A percentile compares a stretch with the other conserved stretches of the same genome.
phyloP scores from a whole-genome alignment of 176 grass and related monocot genomes.

The Oryza coarctata region DNA sequence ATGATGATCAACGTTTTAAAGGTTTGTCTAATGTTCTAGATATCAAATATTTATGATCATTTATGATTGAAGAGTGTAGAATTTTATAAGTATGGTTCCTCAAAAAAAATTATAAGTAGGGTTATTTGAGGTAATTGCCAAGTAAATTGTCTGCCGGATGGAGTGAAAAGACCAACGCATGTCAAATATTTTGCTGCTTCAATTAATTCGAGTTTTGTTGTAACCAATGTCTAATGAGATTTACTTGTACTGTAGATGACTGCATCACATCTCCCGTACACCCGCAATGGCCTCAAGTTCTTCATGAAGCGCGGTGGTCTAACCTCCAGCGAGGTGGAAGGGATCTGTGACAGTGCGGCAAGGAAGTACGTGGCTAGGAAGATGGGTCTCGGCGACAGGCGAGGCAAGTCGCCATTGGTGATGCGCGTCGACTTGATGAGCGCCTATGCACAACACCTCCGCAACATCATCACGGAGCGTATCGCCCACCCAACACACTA shows the following conservation, averaged over 20 bases:
- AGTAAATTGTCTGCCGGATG: too few relatives aligned
- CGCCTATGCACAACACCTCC: conserved; percentile 69
- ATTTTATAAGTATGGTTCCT: too few relatives aligned
- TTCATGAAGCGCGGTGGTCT: conserved; percentile 72
- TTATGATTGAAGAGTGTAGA: too few relatives aligned
- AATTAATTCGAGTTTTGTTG: background rate
- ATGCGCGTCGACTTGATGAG: conserved; percentile 69
- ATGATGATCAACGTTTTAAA: too few relatives aligned
- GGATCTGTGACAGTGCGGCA: conserved; percentile 65
- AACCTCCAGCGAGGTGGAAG: conserved; percentile 50
- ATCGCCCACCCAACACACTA: conserved; percentile 62
- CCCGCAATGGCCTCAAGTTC: conserved; percentile 91
- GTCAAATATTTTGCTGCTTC: too few relatives aligned
- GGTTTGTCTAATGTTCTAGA: too few relatives aligned
- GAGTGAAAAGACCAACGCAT: too few relatives aligned
- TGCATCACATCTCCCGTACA: conserved; percentile 87
- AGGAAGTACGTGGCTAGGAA: conserved; percentile 52
- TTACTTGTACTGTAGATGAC: conserved; percentile 55
- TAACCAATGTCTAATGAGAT: background rate
- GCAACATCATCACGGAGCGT: conserved; percentile 61
- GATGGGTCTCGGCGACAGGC: conserved; percentile 29
- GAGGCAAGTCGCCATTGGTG: conserved; percentile 29
- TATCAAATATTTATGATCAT: too few relatives aligned
- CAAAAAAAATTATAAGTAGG: too few relatives aligned
- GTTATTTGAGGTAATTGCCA: too few relatives aligned